Evolutionary conservation across 2,329 filamentous ascomycete species (phyloP).

Genomic region (Fusarium zealandicum): DNA sequence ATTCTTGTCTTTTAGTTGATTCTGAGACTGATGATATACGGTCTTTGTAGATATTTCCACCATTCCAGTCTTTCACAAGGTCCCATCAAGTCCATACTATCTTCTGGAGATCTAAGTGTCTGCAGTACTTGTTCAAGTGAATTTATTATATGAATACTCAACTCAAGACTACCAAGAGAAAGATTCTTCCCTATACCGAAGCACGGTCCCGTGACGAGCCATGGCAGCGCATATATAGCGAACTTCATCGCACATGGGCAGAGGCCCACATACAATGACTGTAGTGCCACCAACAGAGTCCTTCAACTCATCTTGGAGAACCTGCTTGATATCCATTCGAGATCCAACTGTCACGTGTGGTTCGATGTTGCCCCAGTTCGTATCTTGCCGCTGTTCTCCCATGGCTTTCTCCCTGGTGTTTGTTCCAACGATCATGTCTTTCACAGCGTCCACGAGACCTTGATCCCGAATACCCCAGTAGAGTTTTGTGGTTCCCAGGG

Average conservation of each 20-base stretch:
- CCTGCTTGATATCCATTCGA: conserved; percentile 38
- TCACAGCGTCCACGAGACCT: conserved; percentile 39
- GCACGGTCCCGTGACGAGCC: conserved; percentile 31
- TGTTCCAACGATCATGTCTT: conserved; percentile 30
- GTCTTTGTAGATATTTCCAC: too few relatives aligned
- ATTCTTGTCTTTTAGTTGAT: too few relatives aligned
- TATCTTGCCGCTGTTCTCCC: not conserved
- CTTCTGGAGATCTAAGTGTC: too few relatives aligned
- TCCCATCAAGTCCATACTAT: too few relatives aligned
- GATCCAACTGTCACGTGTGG: conserved; percentile 42
- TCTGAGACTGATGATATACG: too few relatives aligned
- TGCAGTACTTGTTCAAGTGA: too few relatives aligned
- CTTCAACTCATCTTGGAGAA: conserved; percentile 38
- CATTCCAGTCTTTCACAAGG: too few relatives aligned
- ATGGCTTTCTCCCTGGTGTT: not conserved
- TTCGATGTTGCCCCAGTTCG: conserved; percentile 40
- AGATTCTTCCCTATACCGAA: too few relatives aligned
- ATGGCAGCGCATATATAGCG: conserved; percentile 37
- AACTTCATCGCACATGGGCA: conserved; percentile 43
- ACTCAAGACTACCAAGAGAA: too few relatives aligned
- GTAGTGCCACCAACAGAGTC: conserved; percentile 36
- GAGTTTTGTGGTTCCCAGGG: conserved; percentile 39
- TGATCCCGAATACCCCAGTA: conserved; percentile 42
- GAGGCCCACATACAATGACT: conserved; percentile 42
- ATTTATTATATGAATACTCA: too few relatives aligned